phyloP scores from a whole-genome alignment of 2,329 filamentous ascomycete genomes.

The Diplocarpon rosae region DNA sequence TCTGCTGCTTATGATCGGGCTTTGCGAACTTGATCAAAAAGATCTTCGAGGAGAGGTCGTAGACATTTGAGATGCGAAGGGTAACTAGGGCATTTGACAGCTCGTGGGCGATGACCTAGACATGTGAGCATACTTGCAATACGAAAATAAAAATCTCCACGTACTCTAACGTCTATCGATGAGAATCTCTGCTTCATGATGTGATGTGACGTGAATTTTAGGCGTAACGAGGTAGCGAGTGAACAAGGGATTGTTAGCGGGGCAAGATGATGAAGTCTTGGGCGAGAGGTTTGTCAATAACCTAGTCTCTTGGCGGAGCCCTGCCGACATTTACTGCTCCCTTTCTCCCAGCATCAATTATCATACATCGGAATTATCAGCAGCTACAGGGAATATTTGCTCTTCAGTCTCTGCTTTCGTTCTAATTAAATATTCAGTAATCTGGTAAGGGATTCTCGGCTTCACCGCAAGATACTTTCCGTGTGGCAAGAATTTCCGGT shows the following conservation, averaged over 20 bases:
- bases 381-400: no score
- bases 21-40: constrained; percentile 93
- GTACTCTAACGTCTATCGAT: constrained; percentile 64
- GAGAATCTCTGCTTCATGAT: constrained; percentile 71
- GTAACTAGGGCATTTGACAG: constrained; percentile 65
- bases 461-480: no score
- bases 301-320: neutral
- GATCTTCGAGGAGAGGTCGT: constrained; percentile 91
- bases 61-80: constrained; percentile 83
- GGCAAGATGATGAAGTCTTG: constrained; percentile 7
- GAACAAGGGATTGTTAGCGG: neutral
- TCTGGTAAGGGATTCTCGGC: no score
- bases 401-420: no score
- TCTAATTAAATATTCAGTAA: no score
- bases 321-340: no score
- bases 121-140: constrained; percentile 1
- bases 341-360: no score
- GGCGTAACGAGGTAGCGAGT: constrained; percentile 1
- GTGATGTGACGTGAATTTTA: neutral
- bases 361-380: no score
- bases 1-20: constrained; percentile 76
- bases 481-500: no score
- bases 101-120: constrained; percentile 85
- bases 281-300: neutral
- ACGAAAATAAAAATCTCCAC: neutral